Percentiles rank a stretch among this genome's conserved stretches.
Conservation (phyloP, 306 rosid species). For the Adenanthera pavonina region DNA sequence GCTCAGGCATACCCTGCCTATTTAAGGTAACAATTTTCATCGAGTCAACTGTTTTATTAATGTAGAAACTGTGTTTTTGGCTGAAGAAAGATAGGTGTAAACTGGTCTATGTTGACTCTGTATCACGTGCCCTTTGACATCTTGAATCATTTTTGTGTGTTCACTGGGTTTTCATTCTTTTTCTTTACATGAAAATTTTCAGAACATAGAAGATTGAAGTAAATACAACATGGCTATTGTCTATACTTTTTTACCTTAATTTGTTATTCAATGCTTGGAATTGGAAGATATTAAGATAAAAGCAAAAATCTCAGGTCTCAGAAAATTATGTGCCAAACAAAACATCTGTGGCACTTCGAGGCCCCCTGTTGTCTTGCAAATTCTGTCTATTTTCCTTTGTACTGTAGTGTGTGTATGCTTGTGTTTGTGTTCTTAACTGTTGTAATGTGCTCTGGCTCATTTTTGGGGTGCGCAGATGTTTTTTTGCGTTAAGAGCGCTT, state of each 20-base stretch:
- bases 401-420: background rate
- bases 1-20: slow-evolving; percentile 17
- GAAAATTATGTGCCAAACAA: no score
- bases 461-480: slow-evolving; percentile 17
- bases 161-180: slow-evolving; percentile 17
- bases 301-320: slow-evolving; percentile 1
- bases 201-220: slow-evolving; percentile 16
- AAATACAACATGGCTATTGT: background rate
- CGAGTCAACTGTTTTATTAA: slow-evolving; percentile 18
- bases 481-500: background rate
- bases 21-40: slow-evolving; percentile 33
- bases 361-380: background rate
- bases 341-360: slow-evolving; percentile 13
- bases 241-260: background rate
- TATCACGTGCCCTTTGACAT: slow-evolving; percentile 10
- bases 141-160: slow-evolving; percentile 26
- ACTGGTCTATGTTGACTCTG: slow-evolving; percentile 32
- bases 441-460: background rate
- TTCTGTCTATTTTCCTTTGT: slow-evolving; percentile 12
- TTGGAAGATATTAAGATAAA: slow-evolving; percentile 13
- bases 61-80: background rate
- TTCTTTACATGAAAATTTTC: background rate
- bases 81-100: background rate
- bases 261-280: slow-evolving; percentile 1
- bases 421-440: background rate